Conservation (phyloP, 805 yeast genomes). For the Candida peoriensis region DNA sequence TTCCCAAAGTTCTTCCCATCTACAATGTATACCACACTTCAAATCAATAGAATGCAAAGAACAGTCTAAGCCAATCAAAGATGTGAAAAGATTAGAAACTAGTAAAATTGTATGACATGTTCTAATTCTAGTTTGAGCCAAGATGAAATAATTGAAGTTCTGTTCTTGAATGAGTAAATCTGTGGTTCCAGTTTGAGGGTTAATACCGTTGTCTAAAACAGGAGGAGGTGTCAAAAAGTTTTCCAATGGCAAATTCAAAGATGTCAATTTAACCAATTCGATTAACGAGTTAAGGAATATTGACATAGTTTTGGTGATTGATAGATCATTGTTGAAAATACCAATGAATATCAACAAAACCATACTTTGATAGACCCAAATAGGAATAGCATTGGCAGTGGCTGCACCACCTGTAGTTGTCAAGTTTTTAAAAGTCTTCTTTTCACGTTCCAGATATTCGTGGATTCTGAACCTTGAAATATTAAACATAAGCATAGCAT, state of each 20-base stretch:
- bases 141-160: slow-evolving; percentile 48
- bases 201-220: slow-evolving; percentile 32
- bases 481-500: slow-evolving; percentile 66
- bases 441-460: slow-evolving; percentile 48
- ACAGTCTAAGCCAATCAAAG: slow-evolving; percentile 39
- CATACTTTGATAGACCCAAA: slow-evolving; percentile 84
- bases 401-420: slow-evolving; percentile 1
- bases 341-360: slow-evolving; percentile 81
- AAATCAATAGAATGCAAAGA: slow-evolving; percentile 43
- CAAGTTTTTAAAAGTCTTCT: slow-evolving; percentile 25
- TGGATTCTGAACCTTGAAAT: slow-evolving; percentile 64
- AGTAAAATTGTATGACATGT: slow-evolving; percentile 64
- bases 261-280: slow-evolving; percentile 69
- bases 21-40: slow-evolving; percentile 62
- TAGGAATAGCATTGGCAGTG: slow-evolving; percentile 59
- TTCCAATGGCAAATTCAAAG: slow-evolving; percentile 59
- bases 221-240: slow-evolving; percentile 35
- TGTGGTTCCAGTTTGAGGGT: slow-evolving; percentile 16
- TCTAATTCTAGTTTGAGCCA: slow-evolving; percentile 72
- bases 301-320: slow-evolving; percentile 71
- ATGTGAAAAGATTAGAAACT: slow-evolving; percentile 52
- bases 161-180: slow-evolving; percentile 25
- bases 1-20: slow-evolving; percentile 55
- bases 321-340: slow-evolving; percentile 61
- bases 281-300: slow-evolving; percentile 78